Conservation (phyloP, 306 rosid species). For the Fagus sylvatica region DNA sequence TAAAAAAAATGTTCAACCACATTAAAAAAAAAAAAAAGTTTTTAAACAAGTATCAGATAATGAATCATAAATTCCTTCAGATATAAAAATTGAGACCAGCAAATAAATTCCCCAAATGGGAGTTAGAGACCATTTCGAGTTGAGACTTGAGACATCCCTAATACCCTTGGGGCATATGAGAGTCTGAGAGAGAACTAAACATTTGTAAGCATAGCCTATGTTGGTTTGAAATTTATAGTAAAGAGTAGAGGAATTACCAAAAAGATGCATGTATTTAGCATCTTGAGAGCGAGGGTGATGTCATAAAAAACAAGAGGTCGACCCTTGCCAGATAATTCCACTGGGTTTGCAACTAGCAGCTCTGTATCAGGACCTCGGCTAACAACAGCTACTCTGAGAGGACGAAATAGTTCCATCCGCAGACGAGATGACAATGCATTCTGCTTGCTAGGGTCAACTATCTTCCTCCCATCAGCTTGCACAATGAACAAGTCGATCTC, state of each 20-base stretch:
- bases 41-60: neutral
- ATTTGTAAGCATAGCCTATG: constrained; percentile 14
- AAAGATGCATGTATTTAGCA: constrained; percentile 68
- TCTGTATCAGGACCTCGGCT: constrained; percentile 88
- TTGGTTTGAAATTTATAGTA: neutral
- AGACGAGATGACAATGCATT: constrained; percentile 63
- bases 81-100: neutral
- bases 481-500: constrained; percentile 89
- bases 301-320: constrained; percentile 90
- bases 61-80: neutral
- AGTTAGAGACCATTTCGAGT: neutral
- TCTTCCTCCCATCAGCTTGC: constrained; percentile 92
- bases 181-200: constrained; percentile 5
- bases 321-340: constrained; percentile 88
- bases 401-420: constrained; percentile 70
- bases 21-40: no score
- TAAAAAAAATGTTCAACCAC: neutral
- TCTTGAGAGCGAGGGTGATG: constrained; percentile 84
- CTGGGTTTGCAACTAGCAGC: constrained; percentile 91
- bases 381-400: constrained; percentile 76
- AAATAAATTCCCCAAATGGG: neutral
- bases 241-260: constrained; percentile 55
- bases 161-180: neutral
- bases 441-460: constrained; percentile 79
- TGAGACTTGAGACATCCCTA: neutral